These are phyloP conservation scores for Pisolithus marmoratus DNA, from an alignment of 768 basidiomycete species.

Conservation along the genomic window DNA sequence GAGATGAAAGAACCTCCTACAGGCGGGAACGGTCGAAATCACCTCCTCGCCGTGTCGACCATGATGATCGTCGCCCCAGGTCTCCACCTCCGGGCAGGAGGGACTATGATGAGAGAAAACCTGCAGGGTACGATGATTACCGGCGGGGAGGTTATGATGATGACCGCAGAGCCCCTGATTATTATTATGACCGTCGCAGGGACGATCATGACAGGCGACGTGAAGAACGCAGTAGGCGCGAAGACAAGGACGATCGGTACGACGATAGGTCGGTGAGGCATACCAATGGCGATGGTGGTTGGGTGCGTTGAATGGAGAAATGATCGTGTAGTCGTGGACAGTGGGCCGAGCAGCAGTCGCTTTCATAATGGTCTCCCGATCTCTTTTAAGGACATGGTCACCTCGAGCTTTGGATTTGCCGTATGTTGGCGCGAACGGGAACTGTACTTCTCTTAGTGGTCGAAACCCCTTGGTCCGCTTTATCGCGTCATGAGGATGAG, in stretches of 20 bases:
- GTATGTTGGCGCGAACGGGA: slow-evolving; percentile 32
- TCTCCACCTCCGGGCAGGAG: slow-evolving; percentile 71
- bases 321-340: slow-evolving; percentile 32
- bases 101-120: slow-evolving; percentile 79
- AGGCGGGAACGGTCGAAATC: slow-evolving; percentile 84
- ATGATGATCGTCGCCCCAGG: slow-evolving; percentile 77
- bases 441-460: slow-evolving; percentile 34
- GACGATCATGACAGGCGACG: slow-evolving; percentile 58
- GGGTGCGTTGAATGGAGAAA: slow-evolving; percentile 56
- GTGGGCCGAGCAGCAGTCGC: slow-evolving; percentile 18
- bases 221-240: slow-evolving; percentile 68
- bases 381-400: slow-evolving; percentile 48
- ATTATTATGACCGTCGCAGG: slow-evolving; percentile 85
- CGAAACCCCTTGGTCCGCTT: slow-evolving; percentile 31
- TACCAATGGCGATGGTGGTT: slow-evolving; percentile 73
- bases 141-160: slow-evolving; percentile 76
- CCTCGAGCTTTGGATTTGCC: slow-evolving; percentile 33
- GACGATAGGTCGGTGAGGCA: slow-evolving; percentile 72
- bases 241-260: slow-evolving; percentile 77
- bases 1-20: slow-evolving; percentile 40
- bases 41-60: slow-evolving; percentile 57
- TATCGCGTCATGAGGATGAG: slow-evolving; percentile 27
- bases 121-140: slow-evolving; percentile 90
- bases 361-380: slow-evolving; percentile 37
- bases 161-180: slow-evolving; percentile 79